These are phyloP conservation scores for Nakazawaea peltata DNA, from an alignment of 805 yeast species.

Conservation along the genomic window DNA sequence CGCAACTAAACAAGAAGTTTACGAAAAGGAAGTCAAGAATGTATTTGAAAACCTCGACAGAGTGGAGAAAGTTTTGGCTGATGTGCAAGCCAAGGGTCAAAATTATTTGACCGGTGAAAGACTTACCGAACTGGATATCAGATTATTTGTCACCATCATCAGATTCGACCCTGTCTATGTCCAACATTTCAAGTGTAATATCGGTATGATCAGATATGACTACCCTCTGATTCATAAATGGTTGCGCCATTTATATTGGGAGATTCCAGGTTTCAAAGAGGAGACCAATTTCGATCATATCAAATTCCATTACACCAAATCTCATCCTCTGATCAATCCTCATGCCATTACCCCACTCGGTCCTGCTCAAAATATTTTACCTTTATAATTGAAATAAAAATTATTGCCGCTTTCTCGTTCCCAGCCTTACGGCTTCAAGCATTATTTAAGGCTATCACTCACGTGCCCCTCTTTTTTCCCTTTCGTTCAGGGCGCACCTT, in stretches of 20 bases:
- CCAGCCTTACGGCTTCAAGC: too few relatives aligned
- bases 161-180: slow-evolving; percentile 92
- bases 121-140: slow-evolving; percentile 85
- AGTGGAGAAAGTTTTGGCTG: slow-evolving; percentile 52
- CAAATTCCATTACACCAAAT: slow-evolving; percentile 83
- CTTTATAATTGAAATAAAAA: slow-evolving; percentile 28
- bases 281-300: slow-evolving; percentile 88
- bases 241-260: slow-evolving; percentile 82
- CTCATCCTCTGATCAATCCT: slow-evolving; percentile 78
- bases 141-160: slow-evolving; percentile 79
- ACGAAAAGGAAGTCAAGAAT: slow-evolving; percentile 56
- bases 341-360: slow-evolving; percentile 80
- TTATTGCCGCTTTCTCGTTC: too few relatives aligned
- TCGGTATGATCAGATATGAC: slow-evolving; percentile 69
- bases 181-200: slow-evolving; percentile 91
- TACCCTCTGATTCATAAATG: slow-evolving; percentile 76
- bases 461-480: too few relatives aligned
- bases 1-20: slow-evolving; percentile 75
- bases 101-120: slow-evolving; percentile 49
- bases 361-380: slow-evolving; percentile 70
- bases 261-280: slow-evolving; percentile 56
- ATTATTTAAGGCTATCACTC: too few relatives aligned
- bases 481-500: too few relatives aligned
- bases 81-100: slow-evolving; percentile 27
- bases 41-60: slow-evolving; percentile 64